Evolutionary conservation across 2,329 filamentous ascomycete genomes (phyloP).

Genomic region (Pseudocercospora ulei): DNA sequence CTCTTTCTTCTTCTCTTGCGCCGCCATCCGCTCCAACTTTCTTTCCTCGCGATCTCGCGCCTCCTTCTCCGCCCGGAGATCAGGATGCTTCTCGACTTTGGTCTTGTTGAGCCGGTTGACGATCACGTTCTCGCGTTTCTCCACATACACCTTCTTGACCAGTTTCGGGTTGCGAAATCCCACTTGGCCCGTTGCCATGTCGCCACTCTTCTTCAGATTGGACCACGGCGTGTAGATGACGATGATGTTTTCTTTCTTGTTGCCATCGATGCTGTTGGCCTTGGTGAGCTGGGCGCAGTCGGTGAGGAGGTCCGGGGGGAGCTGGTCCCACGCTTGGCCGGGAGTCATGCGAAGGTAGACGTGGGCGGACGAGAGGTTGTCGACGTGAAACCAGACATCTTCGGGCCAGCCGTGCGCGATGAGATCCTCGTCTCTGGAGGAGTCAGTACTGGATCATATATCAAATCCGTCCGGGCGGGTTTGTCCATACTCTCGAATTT

Average conservation of each 20-base stretch:
- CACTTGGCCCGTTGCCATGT: slow-evolving; percentile 91
- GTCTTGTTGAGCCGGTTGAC: slow-evolving; percentile 99
- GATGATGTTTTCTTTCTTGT: slow-evolving; percentile 97
- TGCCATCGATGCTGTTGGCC: slow-evolving; percentile 97
- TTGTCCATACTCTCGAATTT: slow-evolving; percentile 84
- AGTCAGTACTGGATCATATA: slow-evolving; percentile 30
- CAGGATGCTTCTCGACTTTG: slow-evolving; percentile 74
- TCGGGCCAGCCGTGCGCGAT: slow-evolving; percentile 92
- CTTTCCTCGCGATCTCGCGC: slow-evolving; percentile 62
- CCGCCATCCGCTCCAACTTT: slow-evolving; percentile 57
- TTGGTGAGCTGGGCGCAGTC: slow-evolving; percentile 98
- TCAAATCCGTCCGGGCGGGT: neutral
- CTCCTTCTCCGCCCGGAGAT: slow-evolving; percentile 73
- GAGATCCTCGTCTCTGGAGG: slow-evolving; percentile 72
- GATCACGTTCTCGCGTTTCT: slow-evolving; percentile 73
- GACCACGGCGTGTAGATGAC: slow-evolving; percentile 97
- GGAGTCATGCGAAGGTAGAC: slow-evolving; percentile 79
- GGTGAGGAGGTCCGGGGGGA: slow-evolving; percentile 62
- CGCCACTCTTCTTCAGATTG: slow-evolving; percentile 88
- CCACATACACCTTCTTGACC: slow-evolving; percentile 73
- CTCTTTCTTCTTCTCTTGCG: slow-evolving; percentile 62
- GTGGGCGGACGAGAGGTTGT: slow-evolving; percentile 93
- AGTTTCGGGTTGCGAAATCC: slow-evolving; percentile 82
- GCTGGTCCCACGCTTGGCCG: slow-evolving; percentile 71
- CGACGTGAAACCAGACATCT: slow-evolving; percentile 97